Conservation (phyloP, 176 grass and related monocot genomes). For the Juncus effusus region DNA sequence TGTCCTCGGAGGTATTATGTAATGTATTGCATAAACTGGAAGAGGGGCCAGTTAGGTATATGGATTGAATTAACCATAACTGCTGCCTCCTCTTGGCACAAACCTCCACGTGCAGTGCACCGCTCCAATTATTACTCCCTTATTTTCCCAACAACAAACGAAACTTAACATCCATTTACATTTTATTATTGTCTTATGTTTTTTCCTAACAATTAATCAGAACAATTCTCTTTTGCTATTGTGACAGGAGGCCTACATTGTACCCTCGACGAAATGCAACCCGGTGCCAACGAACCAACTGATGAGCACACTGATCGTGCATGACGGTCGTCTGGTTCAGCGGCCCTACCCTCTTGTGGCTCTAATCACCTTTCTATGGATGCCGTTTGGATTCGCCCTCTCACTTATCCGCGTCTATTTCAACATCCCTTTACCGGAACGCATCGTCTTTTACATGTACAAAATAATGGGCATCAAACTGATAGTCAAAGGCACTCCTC, state of each 20-base stretch:
- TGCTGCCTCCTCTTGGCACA: constrained; percentile 16
- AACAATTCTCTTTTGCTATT: too few relatives aligned
- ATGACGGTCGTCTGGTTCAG: constrained; percentile 81
- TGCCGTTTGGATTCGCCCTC: constrained; percentile 81
- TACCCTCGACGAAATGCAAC: constrained; percentile 50
- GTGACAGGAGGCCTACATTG: constrained; percentile 70
- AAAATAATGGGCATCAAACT: constrained; percentile 91
- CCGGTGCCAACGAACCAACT: constrained; percentile 63
- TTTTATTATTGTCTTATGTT: background rate
- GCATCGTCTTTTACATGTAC: constrained; percentile 89
- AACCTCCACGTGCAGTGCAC: background rate
- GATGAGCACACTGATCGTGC: constrained; percentile 63
- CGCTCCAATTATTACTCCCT: constrained; percentile 20
- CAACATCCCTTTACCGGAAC: constrained; percentile 87
- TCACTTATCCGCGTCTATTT: constrained; percentile 76
- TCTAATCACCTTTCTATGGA: constrained; percentile 88
- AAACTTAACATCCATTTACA: background rate
- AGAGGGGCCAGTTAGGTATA: constrained; percentile 6
- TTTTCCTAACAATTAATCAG: background rate
- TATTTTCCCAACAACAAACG: background rate
- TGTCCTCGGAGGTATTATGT: background rate
- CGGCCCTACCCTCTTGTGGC: constrained; percentile 73
- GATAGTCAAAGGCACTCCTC: constrained; percentile 65
- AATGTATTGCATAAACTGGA: background rate
- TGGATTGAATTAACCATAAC: constrained; percentile 29